phyloP scores from a whole-genome alignment of 2,329 filamentous ascomycete genomes.

The Sordariomycetes sp. region DNA sequence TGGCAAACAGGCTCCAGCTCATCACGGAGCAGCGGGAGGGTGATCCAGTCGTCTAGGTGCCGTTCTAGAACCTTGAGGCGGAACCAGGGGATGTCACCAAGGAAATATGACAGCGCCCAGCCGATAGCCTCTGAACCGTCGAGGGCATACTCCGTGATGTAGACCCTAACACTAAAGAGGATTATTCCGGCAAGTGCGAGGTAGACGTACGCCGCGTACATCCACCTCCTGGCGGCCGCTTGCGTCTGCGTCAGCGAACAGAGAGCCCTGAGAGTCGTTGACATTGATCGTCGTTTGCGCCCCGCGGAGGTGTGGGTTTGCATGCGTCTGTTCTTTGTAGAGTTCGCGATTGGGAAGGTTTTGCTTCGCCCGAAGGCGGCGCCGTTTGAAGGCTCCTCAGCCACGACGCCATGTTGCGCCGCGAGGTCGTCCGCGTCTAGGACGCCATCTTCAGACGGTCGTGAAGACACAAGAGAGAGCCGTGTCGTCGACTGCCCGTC shows the following conservation, averaged over 20 bases:
- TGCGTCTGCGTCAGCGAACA: slow-evolving; percentile 71
- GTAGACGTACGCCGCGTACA: slow-evolving; percentile 76
- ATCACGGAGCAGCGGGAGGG: slow-evolving; percentile 42
- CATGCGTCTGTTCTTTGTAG: slow-evolving; percentile 12
- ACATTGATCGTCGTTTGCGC: slow-evolving; percentile 53
- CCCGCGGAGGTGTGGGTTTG: slow-evolving; percentile 48
- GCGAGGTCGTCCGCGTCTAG: background rate
- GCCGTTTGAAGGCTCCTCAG: slow-evolving; percentile 11
- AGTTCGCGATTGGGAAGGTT: slow-evolving; percentile 31
- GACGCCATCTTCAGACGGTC: background rate
- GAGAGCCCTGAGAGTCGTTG: slow-evolving; percentile 59
- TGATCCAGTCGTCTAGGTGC: slow-evolving; percentile 66
- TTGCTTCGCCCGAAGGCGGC: slow-evolving; percentile 28
- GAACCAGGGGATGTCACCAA: slow-evolving; percentile 67
- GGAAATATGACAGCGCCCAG: slow-evolving; percentile 83
- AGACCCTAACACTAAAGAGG: slow-evolving; percentile 58
- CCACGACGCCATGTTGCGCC: background rate
- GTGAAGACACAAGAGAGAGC: background rate
- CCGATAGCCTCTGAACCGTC: slow-evolving; percentile 70
- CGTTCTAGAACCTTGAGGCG: slow-evolving; percentile 59
- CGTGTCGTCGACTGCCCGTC: background rate
- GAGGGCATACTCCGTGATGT: slow-evolving; percentile 59
- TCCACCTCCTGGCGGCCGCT: slow-evolving; percentile 67
- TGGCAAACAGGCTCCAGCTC: slow-evolving; percentile 26
- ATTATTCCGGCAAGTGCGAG: slow-evolving; percentile 53